phyloP scores from a whole-genome alignment of 2,329 filamentous ascomycete genomes.

The Colletotrichum aenigma region DNA sequence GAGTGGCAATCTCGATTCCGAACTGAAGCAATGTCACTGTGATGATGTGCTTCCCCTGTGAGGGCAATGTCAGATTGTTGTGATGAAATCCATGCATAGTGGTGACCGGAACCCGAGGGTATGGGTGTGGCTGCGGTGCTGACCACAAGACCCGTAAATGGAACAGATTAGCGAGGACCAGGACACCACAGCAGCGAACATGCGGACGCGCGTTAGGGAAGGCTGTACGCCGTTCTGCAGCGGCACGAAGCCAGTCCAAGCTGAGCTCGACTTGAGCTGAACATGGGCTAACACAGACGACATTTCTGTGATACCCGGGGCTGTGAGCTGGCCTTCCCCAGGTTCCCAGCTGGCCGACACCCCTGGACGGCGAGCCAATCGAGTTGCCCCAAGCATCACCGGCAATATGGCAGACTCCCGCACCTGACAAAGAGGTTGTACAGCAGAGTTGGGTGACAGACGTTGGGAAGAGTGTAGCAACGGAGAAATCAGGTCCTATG shows the following conservation, averaged over 20 bases:
- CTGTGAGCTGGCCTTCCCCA: neutral
- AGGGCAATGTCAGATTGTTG: neutral
- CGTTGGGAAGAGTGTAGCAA: neutral
- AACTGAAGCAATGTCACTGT: neutral
- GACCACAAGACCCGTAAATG: slow-evolving; percentile 5
- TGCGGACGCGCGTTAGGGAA: neutral
- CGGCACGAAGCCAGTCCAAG: neutral
- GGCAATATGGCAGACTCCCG: neutral
- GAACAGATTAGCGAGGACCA: slow-evolving; percentile 21
- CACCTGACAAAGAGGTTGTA: neutral
- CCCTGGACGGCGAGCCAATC: neutral
- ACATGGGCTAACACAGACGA: neutral
- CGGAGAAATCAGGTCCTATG: neutral
- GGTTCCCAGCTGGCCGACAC: neutral
- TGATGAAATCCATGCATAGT: neutral
- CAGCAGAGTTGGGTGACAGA: neutral
- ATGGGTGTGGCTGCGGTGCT: slow-evolving; percentile 11
- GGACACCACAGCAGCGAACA: neutral
- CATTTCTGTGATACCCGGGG: neutral
- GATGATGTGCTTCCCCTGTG: neutral
- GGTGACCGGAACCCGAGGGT: neutral
- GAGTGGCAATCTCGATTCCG: neutral
- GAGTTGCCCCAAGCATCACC: neutral
- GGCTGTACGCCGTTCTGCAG: neutral
- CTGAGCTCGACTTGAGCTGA: neutral